These are phyloP conservation scores for Lactarius quietus DNA, from an alignment of 768 basidiomycete species.

Conservation along the genomic window DNA sequence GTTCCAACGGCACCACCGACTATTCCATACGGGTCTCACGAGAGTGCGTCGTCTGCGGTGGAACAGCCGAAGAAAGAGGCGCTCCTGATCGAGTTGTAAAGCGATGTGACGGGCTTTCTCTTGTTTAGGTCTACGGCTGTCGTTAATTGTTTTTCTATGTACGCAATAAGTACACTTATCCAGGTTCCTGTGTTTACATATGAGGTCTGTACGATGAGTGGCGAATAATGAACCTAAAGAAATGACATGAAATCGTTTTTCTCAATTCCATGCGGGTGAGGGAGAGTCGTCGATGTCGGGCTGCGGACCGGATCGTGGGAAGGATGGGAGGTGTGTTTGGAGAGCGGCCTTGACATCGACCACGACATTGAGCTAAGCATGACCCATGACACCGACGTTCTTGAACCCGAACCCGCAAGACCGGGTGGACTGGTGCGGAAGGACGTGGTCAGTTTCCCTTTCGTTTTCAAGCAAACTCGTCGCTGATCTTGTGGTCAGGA, in stretches of 20 bases:
- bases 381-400: slow-evolving; percentile 67
- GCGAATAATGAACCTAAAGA: background rate
- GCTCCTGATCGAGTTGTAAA: slow-evolving; percentile 25
- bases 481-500: slow-evolving; percentile 38
- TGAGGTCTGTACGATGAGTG: background rate
- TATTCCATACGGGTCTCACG: slow-evolving; percentile 18
- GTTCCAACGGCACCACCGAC: slow-evolving; percentile 25
- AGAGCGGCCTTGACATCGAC: background rate
- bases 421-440: slow-evolving; percentile 73
- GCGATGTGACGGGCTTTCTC: background rate
- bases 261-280: too few species aligned
- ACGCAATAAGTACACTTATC: background rate
- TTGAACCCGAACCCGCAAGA: slow-evolving; percentile 74
- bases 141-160: slow-evolving; percentile 1
- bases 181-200: background rate
- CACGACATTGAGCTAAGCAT: slow-evolving; percentile 1
- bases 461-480: slow-evolving; percentile 4
- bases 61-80: slow-evolving; percentile 28
- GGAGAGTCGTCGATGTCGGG: too few species aligned
- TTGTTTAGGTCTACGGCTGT: slow-evolving; percentile 7
- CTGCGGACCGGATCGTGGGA: background rate
- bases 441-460: slow-evolving; percentile 49
- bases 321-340: background rate
- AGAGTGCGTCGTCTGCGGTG: slow-evolving; percentile 14
- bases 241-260: too few species aligned